phyloP scores from a whole-genome alignment of 106 monocot genomes.

The Platanthera zijinensis region DNA sequence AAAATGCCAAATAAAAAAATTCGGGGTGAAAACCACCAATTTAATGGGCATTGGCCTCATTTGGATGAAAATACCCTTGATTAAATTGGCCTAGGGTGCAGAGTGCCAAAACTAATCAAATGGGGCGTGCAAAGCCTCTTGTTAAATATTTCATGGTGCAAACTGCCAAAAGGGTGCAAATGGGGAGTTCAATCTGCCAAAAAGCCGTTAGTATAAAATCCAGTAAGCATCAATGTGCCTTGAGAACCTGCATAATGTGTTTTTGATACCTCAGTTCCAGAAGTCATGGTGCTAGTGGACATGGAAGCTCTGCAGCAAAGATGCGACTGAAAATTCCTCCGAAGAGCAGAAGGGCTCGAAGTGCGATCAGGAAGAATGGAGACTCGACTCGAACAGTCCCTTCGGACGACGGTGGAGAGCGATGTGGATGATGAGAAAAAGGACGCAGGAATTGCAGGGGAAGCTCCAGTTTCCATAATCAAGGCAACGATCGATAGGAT shows the following conservation, averaged over 20 bases:
- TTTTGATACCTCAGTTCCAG: neutral
- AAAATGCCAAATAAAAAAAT: no score
- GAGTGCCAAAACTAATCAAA: no score
- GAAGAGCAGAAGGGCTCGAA: neutral
- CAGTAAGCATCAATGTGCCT: neutral
- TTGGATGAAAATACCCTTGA: no score
- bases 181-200: no score
- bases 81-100: no score
- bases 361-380: neutral
- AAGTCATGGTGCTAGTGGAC: neutral
- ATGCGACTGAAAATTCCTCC: neutral
- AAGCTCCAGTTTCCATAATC: slow-evolving; percentile 2
- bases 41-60: no score
- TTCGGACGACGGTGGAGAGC: neutral
- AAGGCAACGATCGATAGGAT: no score
- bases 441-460: neutral
- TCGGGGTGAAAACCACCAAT: no score
- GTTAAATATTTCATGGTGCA: no score
- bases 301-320: neutral
- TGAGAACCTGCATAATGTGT: neutral
- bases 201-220: no score
- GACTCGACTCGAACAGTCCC: neutral
- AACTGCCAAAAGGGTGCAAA: no score
- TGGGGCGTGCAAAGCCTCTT: no score
- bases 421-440: neutral